Evolutionary conservation across 2,329 filamentous ascomycete species (phyloP).

Genomic region (Xylaria polymorpha): DNA sequence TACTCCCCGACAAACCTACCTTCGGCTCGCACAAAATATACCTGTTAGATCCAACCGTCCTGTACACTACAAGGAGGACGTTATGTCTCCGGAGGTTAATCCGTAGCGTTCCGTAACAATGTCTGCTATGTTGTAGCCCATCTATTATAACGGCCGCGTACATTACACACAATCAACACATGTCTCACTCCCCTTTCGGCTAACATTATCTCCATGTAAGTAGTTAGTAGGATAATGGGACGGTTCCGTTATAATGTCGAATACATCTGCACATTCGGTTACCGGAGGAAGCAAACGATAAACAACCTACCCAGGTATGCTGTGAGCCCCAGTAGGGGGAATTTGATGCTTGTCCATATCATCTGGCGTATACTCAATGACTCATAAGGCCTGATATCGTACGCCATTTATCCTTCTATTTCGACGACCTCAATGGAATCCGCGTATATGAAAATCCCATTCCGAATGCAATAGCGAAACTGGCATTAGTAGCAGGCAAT

Average conservation of each 20-base stretch:
- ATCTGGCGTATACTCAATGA: neutral
- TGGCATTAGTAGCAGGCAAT: neutral
- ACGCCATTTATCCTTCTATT: neutral
- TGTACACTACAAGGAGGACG: neutral
- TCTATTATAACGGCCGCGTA: neutral
- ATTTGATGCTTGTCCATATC: neutral
- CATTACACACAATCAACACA: neutral
- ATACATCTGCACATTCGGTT: too few species aligned
- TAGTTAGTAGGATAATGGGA: neutral
- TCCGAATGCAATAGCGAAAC: neutral
- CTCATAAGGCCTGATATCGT: neutral
- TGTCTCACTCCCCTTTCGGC: too few species aligned
- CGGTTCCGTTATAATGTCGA: neutral
- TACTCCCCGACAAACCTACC: neutral
- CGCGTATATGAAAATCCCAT: neutral
- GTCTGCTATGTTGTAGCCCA: neutral
- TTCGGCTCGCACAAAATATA: neutral
- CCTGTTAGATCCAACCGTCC: neutral
- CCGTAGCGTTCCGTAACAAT: too few species aligned
- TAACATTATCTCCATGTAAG: neutral
- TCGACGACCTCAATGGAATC: neutral
- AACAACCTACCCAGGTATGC: too few species aligned
- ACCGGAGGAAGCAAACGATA: too few species aligned
- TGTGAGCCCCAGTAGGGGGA: too few species aligned
- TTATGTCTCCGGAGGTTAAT: too few species aligned